Percentiles rank a stretch among this genome's conserved stretches.
Conservation (phyloP, 2,329 filamentous ascomycete species). For the Ophiostoma ulmi region DNA sequence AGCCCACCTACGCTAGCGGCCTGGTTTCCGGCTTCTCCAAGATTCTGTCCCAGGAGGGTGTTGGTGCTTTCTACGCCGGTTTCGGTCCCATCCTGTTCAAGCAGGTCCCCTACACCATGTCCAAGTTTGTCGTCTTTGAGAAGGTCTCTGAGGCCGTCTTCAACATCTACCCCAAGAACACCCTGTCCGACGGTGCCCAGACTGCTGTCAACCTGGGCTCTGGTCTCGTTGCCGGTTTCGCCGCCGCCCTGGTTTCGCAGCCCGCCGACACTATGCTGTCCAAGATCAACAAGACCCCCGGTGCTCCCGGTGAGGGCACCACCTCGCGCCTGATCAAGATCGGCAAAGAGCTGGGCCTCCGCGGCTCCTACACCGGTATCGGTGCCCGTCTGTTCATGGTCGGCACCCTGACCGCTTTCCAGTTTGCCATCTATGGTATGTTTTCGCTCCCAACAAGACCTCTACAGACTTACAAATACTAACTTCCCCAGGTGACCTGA, state of each 20-base stretch:
- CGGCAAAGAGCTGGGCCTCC: slow-evolving; percentile 68
- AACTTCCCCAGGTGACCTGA: slow-evolving; percentile 45
- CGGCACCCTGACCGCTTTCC: slow-evolving; percentile 63
- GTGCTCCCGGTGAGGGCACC: slow-evolving; percentile 72
- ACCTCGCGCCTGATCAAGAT: slow-evolving; percentile 73
- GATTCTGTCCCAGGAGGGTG: slow-evolving; percentile 67
- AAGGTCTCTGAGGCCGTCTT: slow-evolving; percentile 69
- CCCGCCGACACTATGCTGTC: slow-evolving; percentile 80
- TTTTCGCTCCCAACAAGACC: slow-evolving; percentile 22
- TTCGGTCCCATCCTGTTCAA: slow-evolving; percentile 76
- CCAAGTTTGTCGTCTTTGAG: slow-evolving; percentile 85
- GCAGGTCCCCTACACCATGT: slow-evolving; percentile 81
- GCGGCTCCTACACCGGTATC: slow-evolving; percentile 68
- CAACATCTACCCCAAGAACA: slow-evolving; percentile 60
- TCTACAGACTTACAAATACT: neutral
- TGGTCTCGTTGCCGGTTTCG: slow-evolving; percentile 59
- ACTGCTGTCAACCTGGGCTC: slow-evolving; percentile 61
- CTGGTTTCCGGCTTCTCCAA: slow-evolving; percentile 67
- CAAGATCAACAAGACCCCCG: slow-evolving; percentile 88
- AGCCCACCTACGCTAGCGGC: slow-evolving; percentile 70
- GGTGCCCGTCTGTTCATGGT: slow-evolving; percentile 55
- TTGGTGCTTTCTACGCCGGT: slow-evolving; percentile 75
- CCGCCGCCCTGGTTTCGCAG: slow-evolving; percentile 74
- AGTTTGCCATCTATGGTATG: slow-evolving; percentile 74
- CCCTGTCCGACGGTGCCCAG: slow-evolving; percentile 58